phyloP scores from a whole-genome alignment of 1,284 basidiomycete genomes.

The Peniophora sp. region DNA sequence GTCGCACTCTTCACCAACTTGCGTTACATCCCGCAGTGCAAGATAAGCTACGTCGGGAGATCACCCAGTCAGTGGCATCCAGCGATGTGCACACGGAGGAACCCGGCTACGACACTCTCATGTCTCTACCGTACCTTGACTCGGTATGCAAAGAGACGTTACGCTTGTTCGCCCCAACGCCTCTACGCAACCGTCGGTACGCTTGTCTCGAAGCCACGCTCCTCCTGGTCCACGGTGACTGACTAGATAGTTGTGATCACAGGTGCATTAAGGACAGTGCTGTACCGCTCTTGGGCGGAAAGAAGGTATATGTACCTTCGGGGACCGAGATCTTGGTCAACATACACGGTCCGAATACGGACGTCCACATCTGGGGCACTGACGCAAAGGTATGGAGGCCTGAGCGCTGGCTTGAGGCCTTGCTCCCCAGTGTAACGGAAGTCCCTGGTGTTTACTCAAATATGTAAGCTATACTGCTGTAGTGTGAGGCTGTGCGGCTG shows the following conservation, averaged over 20 bases:
- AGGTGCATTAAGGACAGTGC: slow-evolving; percentile 5
- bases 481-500: background rate
- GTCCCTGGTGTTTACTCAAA: slow-evolving; percentile 6
- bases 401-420: slow-evolving; percentile 20
- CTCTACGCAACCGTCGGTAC: background rate
- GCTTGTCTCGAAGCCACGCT: too few species aligned
- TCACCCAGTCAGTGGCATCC: slow-evolving; percentile 5
- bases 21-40: slow-evolving; percentile 12
- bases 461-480: background rate
- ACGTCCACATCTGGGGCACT: slow-evolving; percentile 21
- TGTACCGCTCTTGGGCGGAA: background rate
- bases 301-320: too few species aligned
- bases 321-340: slow-evolving; percentile 11
- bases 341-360: slow-evolving; percentile 19
- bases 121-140: slow-evolving; percentile 25
- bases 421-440: background rate
- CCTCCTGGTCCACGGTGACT: too few species aligned
- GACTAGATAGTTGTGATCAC: too few species aligned
- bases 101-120: slow-evolving; percentile 21
- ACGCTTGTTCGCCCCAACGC: slow-evolving; percentile 8
- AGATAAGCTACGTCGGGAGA: slow-evolving; percentile 12
- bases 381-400: slow-evolving; percentile 23
- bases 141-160: slow-evolving; percentile 23
- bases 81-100: background rate
- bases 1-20: slow-evolving; percentile 12